Conservation (phyloP, 352 stramenopile species). For the Paralagenidium karlingii region DNA sequence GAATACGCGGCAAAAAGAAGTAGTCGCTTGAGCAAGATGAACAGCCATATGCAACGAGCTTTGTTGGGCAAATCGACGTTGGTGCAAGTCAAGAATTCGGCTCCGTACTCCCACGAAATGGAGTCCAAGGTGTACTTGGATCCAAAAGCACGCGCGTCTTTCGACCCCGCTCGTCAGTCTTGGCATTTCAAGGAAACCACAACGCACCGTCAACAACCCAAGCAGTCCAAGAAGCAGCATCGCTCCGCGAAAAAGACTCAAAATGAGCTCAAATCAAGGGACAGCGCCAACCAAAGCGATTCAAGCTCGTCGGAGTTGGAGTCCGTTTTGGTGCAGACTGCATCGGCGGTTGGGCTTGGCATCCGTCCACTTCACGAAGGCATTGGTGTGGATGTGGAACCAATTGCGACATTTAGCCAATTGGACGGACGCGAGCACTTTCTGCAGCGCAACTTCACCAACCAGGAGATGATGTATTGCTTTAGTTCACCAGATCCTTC, state of each 20-base stretch:
- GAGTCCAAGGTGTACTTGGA: slow-evolving; percentile 82
- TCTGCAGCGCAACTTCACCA: slow-evolving; percentile 80
- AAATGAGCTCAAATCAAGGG: too few species aligned
- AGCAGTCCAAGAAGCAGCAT: slow-evolving; percentile 8
- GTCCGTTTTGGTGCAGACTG: slow-evolving; percentile 40
- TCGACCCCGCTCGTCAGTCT: slow-evolving; percentile 41
- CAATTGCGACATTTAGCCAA: slow-evolving; percentile 72
- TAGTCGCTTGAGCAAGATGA: slow-evolving; percentile 56
- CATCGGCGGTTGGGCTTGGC: slow-evolving; percentile 25
- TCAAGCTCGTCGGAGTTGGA: slow-evolving; percentile 34
- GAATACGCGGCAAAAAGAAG: slow-evolving; percentile 43
- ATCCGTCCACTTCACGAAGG: slow-evolving; percentile 35
- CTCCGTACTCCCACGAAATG: slow-evolving; percentile 67
- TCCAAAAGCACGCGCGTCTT: slow-evolving; percentile 60
- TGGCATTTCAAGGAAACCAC: slow-evolving; percentile 39
- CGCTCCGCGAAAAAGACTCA: too few species aligned
- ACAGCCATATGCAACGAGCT: slow-evolving; percentile 64
- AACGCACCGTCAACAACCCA: neutral
- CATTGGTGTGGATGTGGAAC: slow-evolving; percentile 76
- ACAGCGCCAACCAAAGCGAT: too few species aligned
- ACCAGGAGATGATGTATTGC: slow-evolving; percentile 80
- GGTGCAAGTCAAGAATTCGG: slow-evolving; percentile 71
- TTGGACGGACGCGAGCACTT: slow-evolving; percentile 69
- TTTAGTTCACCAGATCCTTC: slow-evolving; percentile 63
- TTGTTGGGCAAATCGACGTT: slow-evolving; percentile 59